phyloP scores from a whole-genome alignment of 164 flowering plant species.

The Houttuynia cordata region DNA sequence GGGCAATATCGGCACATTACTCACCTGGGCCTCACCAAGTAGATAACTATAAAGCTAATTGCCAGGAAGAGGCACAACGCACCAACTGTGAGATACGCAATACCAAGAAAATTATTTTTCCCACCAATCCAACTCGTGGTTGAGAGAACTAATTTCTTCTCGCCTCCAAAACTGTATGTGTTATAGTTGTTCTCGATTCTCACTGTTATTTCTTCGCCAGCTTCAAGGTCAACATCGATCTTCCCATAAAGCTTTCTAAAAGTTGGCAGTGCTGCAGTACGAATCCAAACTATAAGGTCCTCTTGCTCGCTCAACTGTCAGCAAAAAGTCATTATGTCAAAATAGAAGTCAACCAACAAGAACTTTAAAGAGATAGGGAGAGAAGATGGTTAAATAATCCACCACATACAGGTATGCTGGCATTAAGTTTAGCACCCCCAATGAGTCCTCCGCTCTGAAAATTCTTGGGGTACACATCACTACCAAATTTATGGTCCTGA shows the following conservation, averaged over 20 bases:
- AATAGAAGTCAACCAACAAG: background rate
- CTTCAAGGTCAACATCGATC: conserved; percentile 60
- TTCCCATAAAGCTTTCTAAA: conserved; percentile 81
- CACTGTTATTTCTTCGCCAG: conserved; percentile 33
- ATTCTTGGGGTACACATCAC: conserved; percentile 69
- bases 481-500: conserved; percentile 50
- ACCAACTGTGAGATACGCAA: conserved; percentile 66
- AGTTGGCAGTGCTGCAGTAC: conserved; percentile 86
- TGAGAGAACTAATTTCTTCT: conserved; percentile 30
- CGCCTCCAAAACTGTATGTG: conserved; percentile 67
- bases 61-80: conserved; percentile 59
- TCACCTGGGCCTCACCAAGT: conserved; percentile 73
- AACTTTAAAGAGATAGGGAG: background rate
- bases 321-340: conserved; percentile 6
- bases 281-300: conserved; percentile 90
- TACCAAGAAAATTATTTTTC: conserved; percentile 67
- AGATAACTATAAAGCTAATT: conserved; percentile 39
- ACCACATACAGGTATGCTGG: conserved; percentile 52
- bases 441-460: conserved; percentile 58
- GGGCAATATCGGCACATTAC: conserved; percentile 4
- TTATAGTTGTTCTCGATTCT: conserved; percentile 67
- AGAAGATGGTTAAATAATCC: background rate
- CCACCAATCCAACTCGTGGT: conserved; percentile 55
- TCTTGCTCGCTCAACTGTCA: conserved; percentile 79
- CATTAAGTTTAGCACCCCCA: conserved; percentile 74